Base-by-base conservation (phyloP, 371 early-diverging fungal species). In the Mortierella sp. region DNA sequence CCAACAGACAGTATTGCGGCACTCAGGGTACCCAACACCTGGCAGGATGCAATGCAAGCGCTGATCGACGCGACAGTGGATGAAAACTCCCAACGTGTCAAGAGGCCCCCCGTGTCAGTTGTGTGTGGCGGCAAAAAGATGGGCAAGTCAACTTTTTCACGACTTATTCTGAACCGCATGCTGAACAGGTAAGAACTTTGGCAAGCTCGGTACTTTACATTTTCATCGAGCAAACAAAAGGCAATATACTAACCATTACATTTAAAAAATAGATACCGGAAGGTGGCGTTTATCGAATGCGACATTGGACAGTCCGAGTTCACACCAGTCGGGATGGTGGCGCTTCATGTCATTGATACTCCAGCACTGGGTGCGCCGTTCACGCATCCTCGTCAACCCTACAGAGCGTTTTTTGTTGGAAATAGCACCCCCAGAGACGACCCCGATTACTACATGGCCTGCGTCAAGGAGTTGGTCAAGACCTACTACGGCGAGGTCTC, bases 261-360 rank as follows among this genome's bases (percentile, higher is more conserved):
- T 28, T 21, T 0, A 3, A 72, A 45, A 50, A 44, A 58, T 72
- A 93, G 92, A 34, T 90, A 90, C 76, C 76, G 76, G 7, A 77
- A 84, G 60, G 93, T 96, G 19, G 96, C 96, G 0, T 96, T 91
- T 81, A 82, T 97, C 26, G 97, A 97, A 79, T 93, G 94, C 50
- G 97, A 97, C 82, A 74, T 95, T 28, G 97, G 97, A 5, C 97
- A 97, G 79, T 90, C 94, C 10, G 96, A 96, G 84, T 94, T 96
- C 75, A 93, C 95, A 0, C 94, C 96, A 28, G 70, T 91, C 1
- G 96, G 96, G 2, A 87, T 94, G 54, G 86, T 95, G 5, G 93
- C 96, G 0, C 90, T 97, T 14, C 93, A 95, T 84, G 80, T 94
- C 50, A 63, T 96, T 8, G 84, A 88, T 3, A 75, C 87, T 1